Base-by-base conservation (phyloP, 2,329 filamentous ascomycete species). In the Xylaria digitata region DNA sequence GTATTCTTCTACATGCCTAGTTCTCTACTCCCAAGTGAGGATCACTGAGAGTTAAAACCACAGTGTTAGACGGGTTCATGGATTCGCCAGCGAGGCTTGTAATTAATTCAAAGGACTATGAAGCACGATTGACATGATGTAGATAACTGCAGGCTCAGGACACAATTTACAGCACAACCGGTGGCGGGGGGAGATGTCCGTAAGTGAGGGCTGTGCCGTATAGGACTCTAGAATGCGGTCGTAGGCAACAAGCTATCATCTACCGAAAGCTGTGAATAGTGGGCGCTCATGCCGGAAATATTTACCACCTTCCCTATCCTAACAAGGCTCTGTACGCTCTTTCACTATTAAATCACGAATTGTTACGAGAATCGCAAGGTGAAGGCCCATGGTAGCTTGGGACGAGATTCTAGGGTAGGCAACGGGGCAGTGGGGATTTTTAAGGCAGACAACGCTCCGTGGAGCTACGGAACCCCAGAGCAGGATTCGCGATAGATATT, bases 381-480 rank as follows among this genome's bases (percentile, higher is more conserved):
- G 1, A 19, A 11, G 17, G 30, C 13, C 30, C 21, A 42, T 32
- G 30, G n/a, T 50, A 13, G 19, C 9, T 43, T 43, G n/a, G 9
- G 26, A 50, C 17, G 45, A 21, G n/a, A 30, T 21, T 43, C 13
- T 23, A 43, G 53, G 37, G 53, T 55, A n/a, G 53, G 37, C 21
- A 9, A 26, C n/a, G 30, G 19, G 56, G 45, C 2, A 11, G n/a
- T 15, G n/a, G 3, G 43, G 37, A 7, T 37, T 26, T 45, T 58
- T 48, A 40, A 58, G 54, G 42, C 52, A 57, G 43, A 50, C 52
- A 6, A 15, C 40, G 50, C 37, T 52, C 61, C 45, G 30, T 37
- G 17, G 46, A 46, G 19, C 34, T 37, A 37, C 61, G 61, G 54
- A 57, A 37, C 54, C 45, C 61, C 45, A 43, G 30, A 19, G 19